A percentile compares a stretch with the other conserved stretches of the same genome.
phyloP scores from a whole-genome alignment of 208 protist genomes.

The Vickermania spadyakhi region DNA sequence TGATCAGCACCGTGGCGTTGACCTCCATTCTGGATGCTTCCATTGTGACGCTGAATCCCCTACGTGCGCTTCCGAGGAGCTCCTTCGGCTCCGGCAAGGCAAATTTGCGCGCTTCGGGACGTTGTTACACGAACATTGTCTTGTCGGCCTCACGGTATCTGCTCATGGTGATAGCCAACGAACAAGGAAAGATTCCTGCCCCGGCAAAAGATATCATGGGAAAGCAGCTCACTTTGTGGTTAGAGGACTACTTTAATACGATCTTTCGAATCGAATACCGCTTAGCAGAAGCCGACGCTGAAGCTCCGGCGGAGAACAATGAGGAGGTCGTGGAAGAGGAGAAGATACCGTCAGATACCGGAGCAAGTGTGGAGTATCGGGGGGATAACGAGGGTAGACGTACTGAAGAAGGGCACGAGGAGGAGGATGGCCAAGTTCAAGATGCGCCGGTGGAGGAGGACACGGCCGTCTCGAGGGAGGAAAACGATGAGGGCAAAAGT shows the following conservation, averaged over 20 bases:
- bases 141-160: neutral
- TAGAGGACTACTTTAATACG: neutral
- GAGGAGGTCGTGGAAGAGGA: neutral
- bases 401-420: neutral
- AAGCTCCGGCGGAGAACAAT: no score
- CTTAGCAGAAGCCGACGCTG: neutral
- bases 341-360: no score
- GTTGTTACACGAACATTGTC: neutral
- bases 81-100: neutral
- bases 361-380: no score
- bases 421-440: constrained; percentile 2
- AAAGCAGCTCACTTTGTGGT: neutral
- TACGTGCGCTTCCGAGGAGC: neutral
- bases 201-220: neutral
- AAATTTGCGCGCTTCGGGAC: neutral
- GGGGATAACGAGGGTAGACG: neutral
- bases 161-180: neutral
- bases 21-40: neutral
- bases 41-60: neutral
- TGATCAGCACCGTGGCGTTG: constrained; percentile 13
- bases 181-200: neutral
- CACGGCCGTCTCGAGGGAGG: neutral
- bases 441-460: constrained; percentile 1
- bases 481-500: neutral
- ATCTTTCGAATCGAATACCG: neutral